phyloP scores from a whole-genome alignment of 2,329 filamentous ascomycete species.

The Aspergillus latus region DNA sequence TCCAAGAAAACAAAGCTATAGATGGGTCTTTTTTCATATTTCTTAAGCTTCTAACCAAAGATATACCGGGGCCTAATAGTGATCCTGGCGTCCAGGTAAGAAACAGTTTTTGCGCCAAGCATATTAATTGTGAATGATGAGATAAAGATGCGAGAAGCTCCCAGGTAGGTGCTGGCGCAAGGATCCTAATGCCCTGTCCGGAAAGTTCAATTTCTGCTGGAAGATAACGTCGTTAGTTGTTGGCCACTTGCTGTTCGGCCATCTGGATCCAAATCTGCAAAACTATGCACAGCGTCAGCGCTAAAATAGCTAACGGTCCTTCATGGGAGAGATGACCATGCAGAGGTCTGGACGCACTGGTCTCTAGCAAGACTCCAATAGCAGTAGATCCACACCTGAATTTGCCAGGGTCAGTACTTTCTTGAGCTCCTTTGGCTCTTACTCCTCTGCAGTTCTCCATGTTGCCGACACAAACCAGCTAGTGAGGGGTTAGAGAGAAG shows the following conservation, averaged over 20 bases:
- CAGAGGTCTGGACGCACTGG: conserved; percentile 42
- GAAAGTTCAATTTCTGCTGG: conserved; percentile 9
- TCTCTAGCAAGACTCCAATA: conserved; percentile 48
- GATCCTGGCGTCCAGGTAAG: conserved; percentile 13
- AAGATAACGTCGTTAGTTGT: conserved; percentile 39
- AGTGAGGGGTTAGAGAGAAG: conserved; percentile 34
- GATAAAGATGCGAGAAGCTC: conserved; percentile 11
- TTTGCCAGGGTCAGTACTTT: conserved; percentile 29
- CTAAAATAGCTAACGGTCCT: conserved; percentile 51
- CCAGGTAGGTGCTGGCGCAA: conserved; percentile 14
- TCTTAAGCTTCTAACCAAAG: too few relatives aligned
- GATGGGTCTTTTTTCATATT: too few relatives aligned
- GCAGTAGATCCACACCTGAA: conserved; percentile 46
- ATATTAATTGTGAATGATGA: conserved; percentile 14
- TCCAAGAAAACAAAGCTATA: too few relatives aligned
- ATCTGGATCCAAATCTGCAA: conserved; percentile 50
- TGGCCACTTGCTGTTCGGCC: conserved; percentile 32
- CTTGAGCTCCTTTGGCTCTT: neutral
- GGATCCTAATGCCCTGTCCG: neutral
- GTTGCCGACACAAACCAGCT: conserved; percentile 27
- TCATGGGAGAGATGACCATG: conserved; percentile 42
- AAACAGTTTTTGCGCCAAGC: conserved; percentile 12
- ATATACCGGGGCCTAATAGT: neutral
- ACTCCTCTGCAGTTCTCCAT: conserved; percentile 18
- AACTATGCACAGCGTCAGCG: conserved; percentile 49